A percentile compares a stretch with the other conserved stretches of the same genome.
These are phyloP conservation scores for Calonectria pseudoturangicola DNA, from an alignment of 2,329 filamentous ascomycete species.

Conservation along the genomic window DNA sequence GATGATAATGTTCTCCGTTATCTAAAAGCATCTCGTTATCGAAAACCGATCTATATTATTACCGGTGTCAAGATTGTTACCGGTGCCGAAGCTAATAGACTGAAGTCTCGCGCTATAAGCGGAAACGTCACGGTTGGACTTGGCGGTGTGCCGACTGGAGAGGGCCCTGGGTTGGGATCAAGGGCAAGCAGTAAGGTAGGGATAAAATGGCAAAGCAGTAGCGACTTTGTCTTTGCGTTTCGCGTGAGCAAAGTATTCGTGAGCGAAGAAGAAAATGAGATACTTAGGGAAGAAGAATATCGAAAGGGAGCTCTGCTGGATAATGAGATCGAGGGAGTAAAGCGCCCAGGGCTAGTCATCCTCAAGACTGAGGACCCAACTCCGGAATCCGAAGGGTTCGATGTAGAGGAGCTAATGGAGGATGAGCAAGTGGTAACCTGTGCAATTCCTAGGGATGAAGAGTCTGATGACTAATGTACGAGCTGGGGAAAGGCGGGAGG, in stretches of 20 bases:
- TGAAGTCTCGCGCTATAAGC: conserved; percentile 1
- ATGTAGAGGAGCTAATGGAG: conserved; percentile 23
- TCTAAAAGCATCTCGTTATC: conserved; percentile 14
- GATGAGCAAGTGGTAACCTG: conserved; percentile 17
- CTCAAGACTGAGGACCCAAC: not conserved
- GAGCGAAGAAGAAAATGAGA: not conserved
- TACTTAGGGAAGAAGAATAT: not conserved
- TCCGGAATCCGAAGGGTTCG: conserved; percentile 30
- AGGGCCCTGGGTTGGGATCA: not conserved
- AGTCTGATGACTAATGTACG: not conserved
- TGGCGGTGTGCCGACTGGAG: not conserved
- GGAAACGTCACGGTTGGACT: conserved; percentile 22
- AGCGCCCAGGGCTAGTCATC: not conserved
- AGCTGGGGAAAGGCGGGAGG: not conserved
- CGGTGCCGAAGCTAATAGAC: conserved; percentile 28
- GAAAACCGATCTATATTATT: conserved; percentile 42
- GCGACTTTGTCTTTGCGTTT: conserved; percentile 42
- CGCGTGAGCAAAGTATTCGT: conserved; percentile 33
- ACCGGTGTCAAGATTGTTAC: conserved; percentile 37
- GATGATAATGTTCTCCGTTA: not conserved
- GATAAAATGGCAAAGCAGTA: conserved; percentile 33
- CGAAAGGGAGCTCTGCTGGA: conserved; percentile 29
- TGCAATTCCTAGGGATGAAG: conserved; percentile 17
- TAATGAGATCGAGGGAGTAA: not conserved
- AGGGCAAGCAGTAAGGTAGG: not conserved